Base-by-base conservation (phyloP, 345 rosid genomes). In the Cardamine occulta region DNA sequence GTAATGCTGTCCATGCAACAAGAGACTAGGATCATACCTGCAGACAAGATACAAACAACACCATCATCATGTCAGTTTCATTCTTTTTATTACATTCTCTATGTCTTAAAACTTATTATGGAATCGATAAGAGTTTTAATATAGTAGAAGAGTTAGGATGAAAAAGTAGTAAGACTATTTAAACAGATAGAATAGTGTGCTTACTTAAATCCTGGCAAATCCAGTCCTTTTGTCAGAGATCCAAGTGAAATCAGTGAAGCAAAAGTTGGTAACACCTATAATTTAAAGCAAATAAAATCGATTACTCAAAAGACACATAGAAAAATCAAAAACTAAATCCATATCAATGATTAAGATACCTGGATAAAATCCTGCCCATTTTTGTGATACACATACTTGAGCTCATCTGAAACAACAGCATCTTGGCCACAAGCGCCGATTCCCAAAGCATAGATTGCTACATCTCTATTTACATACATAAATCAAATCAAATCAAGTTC, bases 1-100 rank as follows among this genome's bases (percentile, higher is more conserved):
- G 68, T 87, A 91, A 17, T 94, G 98, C 48, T 91, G 93, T 73
- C 91, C 97, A 79, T 94, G 97, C 86, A 94, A 75, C 80, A 94
- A 76, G 72, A 91, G 96, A 59, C 75, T 79, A 7, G 83, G 86
- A 82, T 91, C 96, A 73, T 56, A 88, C 14, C 98, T 94, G 84
- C 77, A 66, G 32, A 78, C 37, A 58, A 57, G 6, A 51, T 13
- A 65, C 49, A 64, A 64, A 44, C 26, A 71, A 64, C 11, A 72
- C 15, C 76, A 48, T 31, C 32, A 28, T 37, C 29, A 64, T 49
- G 17, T 32, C 28, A 7, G 45, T 48, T 52, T 18, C 44, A 53
- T 12, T 24, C 28, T 24, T 24, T 24, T 24, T 3, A 24, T 24
- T 14, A 42, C 55, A 44, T 42, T 44, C 29, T 69, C 14, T 6